Evolutionary conservation across 441 rosid species (phyloP).

Genomic region (Omphalea diandra): DNA sequence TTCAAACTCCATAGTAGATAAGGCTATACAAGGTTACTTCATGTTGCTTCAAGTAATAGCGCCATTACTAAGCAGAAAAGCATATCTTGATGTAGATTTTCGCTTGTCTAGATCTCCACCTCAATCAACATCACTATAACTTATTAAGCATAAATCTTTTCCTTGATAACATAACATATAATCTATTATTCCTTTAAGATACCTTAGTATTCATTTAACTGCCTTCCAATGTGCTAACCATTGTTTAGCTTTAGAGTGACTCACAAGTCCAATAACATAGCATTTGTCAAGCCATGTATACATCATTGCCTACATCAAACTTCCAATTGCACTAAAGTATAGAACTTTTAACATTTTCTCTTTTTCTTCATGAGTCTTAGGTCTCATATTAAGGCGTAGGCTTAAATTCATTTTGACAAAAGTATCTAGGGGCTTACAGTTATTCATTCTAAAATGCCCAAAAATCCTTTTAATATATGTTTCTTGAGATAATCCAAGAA

Average conservation of each 20-base stretch:
- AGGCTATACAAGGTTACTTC: background rate
- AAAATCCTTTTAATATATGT: background rate
- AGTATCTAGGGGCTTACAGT: background rate
- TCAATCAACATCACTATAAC: too few relatives aligned
- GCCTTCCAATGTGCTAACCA: background rate
- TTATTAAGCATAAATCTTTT: too few relatives aligned
- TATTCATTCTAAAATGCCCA: background rate
- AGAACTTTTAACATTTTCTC: background rate
- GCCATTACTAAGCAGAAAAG: background rate
- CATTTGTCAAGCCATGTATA: background rate
- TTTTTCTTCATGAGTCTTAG: background rate
- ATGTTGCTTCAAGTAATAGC: background rate
- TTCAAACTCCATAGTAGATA: background rate
- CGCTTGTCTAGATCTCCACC: too few relatives aligned
- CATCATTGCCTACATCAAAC: background rate
- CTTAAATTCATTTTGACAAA: background rate
- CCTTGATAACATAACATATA: conserved; percentile 1
- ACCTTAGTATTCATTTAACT: too few relatives aligned
- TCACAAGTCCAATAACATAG: background rate
- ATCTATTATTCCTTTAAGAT: too few relatives aligned
- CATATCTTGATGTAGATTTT: background rate
- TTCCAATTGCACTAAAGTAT: too few relatives aligned
- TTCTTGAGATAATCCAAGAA: background rate
- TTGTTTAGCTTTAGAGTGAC: background rate
- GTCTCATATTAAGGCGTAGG: background rate